Base-by-base conservation (phyloP, 257 asterid species). In the Nicotiana noctiflora region DNA sequence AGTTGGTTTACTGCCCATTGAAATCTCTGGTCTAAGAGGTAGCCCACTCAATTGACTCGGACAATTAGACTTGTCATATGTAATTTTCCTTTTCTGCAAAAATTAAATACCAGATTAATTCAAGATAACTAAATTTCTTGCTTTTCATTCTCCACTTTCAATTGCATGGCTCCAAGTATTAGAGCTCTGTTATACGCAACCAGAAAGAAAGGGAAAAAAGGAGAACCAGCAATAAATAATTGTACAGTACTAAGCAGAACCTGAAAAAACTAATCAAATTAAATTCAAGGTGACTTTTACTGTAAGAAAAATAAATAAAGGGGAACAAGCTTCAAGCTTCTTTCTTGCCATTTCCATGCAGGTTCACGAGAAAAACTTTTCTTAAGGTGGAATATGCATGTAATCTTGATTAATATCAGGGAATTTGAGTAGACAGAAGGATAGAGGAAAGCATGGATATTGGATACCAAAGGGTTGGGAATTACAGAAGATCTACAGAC, bases 21-120 rank as follows among this genome's bases (percentile, higher is more conserved):
- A 74, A 46, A 46, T 74, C 78, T 13, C 78, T 49, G 79, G 61
- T 49, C 40, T 46, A 46, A 72, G 77, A 40, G 77, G 53, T 3
- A 49, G 44, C 60, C 61, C 61, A 74, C 61, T 74, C 79, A 25
- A 49, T 74, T 74, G 61, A 74, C 79, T 74, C 79, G 40, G 61
- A 12, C 78, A 49, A 31, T 46, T 56, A 72, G 7, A 13, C 2
- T 72, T 46, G 21, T 51, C 15, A 12, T 10, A 51, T 49, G 17
- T 72, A 23, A 72, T 72, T 23, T 74, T 44, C 29, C 49, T 4
- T 44, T 32, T 23, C 10, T 11, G 49, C 3, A 44, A 72, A 72
- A 56, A 56, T 18, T 56, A 56, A 56, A 6, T 56, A 15, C 60
- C 8, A 44, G 27, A 74, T 49, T 74, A 21, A 6, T 72, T 44